A percentile compares a stretch with the other conserved stretches of the same genome.
These are phyloP conservation scores for Diutina catenulata DNA, from an alignment of 1,139 yeast genomes.

Conservation along the genomic window DNA sequence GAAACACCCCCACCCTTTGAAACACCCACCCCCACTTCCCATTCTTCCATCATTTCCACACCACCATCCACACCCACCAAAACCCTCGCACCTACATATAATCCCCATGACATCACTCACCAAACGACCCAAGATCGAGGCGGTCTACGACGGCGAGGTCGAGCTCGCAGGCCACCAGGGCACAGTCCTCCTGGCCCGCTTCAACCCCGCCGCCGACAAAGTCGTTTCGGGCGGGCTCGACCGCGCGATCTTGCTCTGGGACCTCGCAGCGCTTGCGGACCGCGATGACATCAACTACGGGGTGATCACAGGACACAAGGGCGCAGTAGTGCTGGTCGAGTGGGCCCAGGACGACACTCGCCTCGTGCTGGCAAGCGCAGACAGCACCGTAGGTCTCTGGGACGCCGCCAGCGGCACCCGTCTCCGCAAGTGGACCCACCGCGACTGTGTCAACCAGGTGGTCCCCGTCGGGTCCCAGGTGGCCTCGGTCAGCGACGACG, in stretches of 20 bases:
- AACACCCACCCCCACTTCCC: no score
- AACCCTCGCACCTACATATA: no score
- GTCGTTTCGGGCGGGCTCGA: constrained; percentile 48
- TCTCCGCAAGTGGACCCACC: constrained; percentile 45
- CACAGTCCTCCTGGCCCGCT: constrained; percentile 31
- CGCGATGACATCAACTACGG: constrained; percentile 25
- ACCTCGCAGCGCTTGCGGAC: constrained; percentile 17
- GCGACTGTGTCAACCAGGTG: constrained; percentile 17
- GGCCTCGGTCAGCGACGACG: constrained; percentile 53
- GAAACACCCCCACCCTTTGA: no score
- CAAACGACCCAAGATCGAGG: no score
- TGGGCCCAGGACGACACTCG: constrained; percentile 28
- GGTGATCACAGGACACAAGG: constrained; percentile 32
- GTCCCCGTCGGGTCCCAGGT: constrained; percentile 14
- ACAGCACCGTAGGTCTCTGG: constrained; percentile 39
- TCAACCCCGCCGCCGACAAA: constrained; percentile 27
- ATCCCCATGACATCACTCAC: no score
- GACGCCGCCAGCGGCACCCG: constrained; percentile 46
- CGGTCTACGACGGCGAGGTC: constrained; percentile 13
- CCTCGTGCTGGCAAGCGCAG: constrained; percentile 39
- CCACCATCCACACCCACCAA: no score
- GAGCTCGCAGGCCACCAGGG: constrained; percentile 38
- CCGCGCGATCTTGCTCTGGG: constrained; percentile 34
- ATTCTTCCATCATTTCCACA: no score
- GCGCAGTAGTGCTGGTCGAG: constrained; percentile 37